These are phyloP conservation scores for Sporothrix brunneoviolacea DNA, from an alignment of 2,329 filamentous ascomycete species.

Conservation along the genomic window DNA sequence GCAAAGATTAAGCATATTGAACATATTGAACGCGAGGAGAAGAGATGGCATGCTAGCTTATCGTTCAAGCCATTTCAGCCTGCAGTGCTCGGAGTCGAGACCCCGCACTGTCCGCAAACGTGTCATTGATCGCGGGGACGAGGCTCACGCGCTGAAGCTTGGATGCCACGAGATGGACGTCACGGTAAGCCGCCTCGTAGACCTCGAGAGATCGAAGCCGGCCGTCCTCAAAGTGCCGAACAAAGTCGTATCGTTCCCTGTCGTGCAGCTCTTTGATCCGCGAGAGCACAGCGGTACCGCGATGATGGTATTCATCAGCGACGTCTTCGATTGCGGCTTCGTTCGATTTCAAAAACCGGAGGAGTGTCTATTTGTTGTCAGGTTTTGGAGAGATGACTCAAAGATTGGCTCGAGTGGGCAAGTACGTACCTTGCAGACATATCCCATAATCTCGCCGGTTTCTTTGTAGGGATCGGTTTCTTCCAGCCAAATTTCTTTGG, in stretches of 20 bases:
- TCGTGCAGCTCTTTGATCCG: constrained; percentile 9
- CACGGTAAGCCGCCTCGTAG: constrained; percentile 2
- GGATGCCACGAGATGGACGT: background rate
- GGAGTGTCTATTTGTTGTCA: constrained; percentile 10
- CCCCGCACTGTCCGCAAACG: constrained; percentile 1
- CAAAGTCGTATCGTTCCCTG: background rate
- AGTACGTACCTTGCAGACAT: constrained; percentile 18
- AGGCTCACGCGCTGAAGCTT: constrained; percentile 8
- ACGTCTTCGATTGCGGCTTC: constrained; percentile 18
- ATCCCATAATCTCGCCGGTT: constrained; percentile 16
- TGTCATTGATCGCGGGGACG: constrained; percentile 2
- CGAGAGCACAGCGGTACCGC: constrained; percentile 7
- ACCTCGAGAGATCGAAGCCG: background rate
- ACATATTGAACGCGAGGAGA: too few species aligned
- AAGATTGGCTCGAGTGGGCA: too few species aligned
- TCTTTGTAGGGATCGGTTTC: constrained; percentile 16
- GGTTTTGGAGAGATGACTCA: background rate
- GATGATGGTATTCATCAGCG: constrained; percentile 15
- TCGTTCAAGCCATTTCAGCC: background rate
- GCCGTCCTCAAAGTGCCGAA: background rate
- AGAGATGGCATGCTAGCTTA: too few species aligned
- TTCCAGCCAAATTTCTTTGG: constrained; percentile 13
- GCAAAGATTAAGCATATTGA: too few species aligned
- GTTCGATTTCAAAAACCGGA: constrained; percentile 19
- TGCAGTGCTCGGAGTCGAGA: constrained; percentile 5